Percentiles rank a stretch among this genome's conserved stretches.
Conservation (phyloP, 805 yeast genomes). For the Ogataea ganodermae region DNA sequence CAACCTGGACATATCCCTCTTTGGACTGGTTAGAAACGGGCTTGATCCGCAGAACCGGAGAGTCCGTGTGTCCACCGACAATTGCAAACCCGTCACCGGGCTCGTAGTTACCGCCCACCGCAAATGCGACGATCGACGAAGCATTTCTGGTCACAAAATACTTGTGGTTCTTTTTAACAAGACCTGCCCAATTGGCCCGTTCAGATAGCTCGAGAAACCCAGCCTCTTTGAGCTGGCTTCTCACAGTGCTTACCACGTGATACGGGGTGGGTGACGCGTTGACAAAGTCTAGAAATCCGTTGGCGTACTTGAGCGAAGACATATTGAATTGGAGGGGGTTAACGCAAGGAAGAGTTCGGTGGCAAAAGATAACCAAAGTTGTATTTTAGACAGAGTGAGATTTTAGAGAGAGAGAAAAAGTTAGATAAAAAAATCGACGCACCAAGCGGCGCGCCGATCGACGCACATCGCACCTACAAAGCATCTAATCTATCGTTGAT, state of each 20-base stretch:
- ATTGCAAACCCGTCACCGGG: conserved; percentile 85
- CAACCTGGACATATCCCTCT: conserved; percentile 85
- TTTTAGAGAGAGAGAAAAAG: background rate
- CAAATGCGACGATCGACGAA: conserved; percentile 85
- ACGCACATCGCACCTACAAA: conserved; percentile 44
- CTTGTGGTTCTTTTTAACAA: conserved; percentile 55
- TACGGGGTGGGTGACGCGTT: conserved; percentile 91
- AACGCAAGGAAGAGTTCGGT: no score
- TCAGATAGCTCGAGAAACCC: conserved; percentile 79
- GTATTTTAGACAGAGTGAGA: background rate
- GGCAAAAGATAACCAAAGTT: background rate
- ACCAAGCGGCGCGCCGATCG: background rate
- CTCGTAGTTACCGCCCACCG: conserved; percentile 69
- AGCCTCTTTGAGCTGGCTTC: conserved; percentile 50
- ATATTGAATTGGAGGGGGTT: background rate
- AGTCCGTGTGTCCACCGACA: conserved; percentile 95
- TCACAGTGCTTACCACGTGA: conserved; percentile 78
- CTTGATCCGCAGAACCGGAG: conserved; percentile 86
- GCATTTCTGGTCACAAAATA: conserved; percentile 89
- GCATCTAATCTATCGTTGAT: conserved; percentile 95
- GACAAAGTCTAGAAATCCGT: conserved; percentile 73
- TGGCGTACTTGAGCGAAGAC: conserved; percentile 40
- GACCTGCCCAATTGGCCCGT: conserved; percentile 65
- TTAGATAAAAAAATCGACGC: background rate
- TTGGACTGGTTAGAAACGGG: conserved; percentile 72